phyloP scores from a whole-genome alignment of 2,329 filamentous ascomycete species.

The Ophiostoma australiae region DNA sequence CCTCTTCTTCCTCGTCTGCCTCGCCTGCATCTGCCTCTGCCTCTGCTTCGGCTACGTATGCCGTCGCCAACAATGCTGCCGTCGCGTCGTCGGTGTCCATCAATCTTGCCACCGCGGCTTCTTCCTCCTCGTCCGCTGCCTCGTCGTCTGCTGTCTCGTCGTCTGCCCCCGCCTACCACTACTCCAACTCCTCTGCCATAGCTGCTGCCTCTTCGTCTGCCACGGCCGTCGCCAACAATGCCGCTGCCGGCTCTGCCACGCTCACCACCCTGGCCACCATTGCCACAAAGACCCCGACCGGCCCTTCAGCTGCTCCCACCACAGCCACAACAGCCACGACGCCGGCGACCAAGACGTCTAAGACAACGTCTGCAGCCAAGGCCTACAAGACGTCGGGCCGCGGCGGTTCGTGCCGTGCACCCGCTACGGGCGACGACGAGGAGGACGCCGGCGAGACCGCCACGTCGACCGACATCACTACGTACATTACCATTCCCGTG shows the following conservation, averaged over 20 bases:
- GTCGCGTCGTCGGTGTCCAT: not conserved
- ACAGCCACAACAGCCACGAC: not conserved
- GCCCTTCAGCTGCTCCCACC: not conserved
- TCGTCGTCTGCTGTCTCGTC: not conserved
- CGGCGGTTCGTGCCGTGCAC: conserved; percentile 1
- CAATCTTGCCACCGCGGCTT: not conserved
- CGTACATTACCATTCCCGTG: not conserved
- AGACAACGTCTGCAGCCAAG: not conserved
- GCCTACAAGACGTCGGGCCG: not conserved
- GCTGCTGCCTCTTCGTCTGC: not conserved
- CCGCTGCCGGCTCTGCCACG: not conserved
- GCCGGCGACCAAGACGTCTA: not conserved
- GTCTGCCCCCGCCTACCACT: not conserved
- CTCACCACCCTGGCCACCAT: not conserved
- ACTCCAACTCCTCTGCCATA: not conserved
- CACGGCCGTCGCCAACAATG: not conserved
- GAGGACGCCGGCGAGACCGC: not conserved
- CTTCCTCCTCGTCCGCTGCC: not conserved
- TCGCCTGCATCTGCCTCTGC: not conserved
- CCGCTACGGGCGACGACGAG: not conserved
- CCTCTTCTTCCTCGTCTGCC: not conserved
- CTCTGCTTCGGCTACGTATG: not conserved
- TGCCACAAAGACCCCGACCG: not conserved
- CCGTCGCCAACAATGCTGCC: not conserved
- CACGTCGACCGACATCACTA: not conserved